phyloP scores from a whole-genome alignment of 805 yeast species.

The Wickerhamiella hasegawae region DNA sequence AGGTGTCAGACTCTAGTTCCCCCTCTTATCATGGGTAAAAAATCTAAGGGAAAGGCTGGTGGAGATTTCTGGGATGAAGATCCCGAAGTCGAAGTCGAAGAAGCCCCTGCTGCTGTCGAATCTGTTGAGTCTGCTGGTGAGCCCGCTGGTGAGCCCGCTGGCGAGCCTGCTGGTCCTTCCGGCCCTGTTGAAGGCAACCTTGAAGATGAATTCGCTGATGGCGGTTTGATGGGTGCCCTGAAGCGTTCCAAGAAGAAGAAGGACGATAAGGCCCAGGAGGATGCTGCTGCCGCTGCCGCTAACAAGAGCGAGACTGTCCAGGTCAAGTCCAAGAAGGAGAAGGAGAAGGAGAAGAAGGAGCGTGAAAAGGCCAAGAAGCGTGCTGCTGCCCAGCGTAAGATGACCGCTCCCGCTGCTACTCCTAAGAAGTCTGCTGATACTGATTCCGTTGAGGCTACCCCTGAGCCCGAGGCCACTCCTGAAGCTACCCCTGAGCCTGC shows the following conservation, averaged over 20 bases:
- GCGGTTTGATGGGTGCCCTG: conserved; percentile 72
- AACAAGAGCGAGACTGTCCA: conserved; percentile 41
- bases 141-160: conserved; percentile 7
- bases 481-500: conserved; percentile 22
- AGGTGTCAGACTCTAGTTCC: too few relatives aligned
- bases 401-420: conserved; percentile 46
- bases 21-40: conserved; percentile 32
- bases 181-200: conserved; percentile 20
- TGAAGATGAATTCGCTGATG: conserved; percentile 26
- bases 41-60: conserved; percentile 50
- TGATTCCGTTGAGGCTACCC: conserved; percentile 27
- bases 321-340: conserved; percentile 84
- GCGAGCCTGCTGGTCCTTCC: conserved; percentile 11
- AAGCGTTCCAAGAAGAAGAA: conserved; percentile 66
- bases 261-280: conserved; percentile 38
- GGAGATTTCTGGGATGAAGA: conserved; percentile 75
- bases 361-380: conserved; percentile 68
- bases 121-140: conserved; percentile 19
- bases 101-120: conserved; percentile 24
- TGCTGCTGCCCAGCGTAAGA: conserved; percentile 76
- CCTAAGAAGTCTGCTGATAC: conserved; percentile 27
- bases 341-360: conserved; percentile 73
- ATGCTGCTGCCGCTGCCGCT: conserved; percentile 15
- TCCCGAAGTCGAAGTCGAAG: conserved; percentile 31
- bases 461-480: conserved; percentile 24